Base-by-base conservation (phyloP, 2,329 filamentous ascomycete species). In the Fusarium annulatum region DNA sequence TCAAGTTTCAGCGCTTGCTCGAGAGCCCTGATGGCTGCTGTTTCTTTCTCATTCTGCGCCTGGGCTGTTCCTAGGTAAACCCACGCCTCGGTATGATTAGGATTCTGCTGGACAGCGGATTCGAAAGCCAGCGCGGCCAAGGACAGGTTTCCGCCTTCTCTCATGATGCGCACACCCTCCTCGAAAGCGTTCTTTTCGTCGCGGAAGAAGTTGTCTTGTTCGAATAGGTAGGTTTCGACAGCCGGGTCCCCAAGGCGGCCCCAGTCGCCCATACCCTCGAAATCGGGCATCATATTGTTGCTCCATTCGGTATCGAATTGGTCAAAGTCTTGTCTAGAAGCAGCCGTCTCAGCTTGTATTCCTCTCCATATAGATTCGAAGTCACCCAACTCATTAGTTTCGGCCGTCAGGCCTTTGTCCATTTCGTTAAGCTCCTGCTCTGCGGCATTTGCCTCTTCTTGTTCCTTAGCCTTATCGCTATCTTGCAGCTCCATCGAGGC, bases 21-120 rank as follows among this genome's bases (percentile, higher is more conserved):
- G 68, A 98, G 87, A 7, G 96, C 96, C 39, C 96, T 92, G 74
- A 99, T 98, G 5, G 96, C 96, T 1, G 96, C 96, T 14, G 94
- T 93, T 82, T 99, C 96, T 85, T 99, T 99, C 83, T 99, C 96
- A 82, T 99, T 99, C 82, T 99, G 96, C 26, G 96, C 96, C 84
- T 99, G 96, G 23, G 95, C 94, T 61, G 93, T 92, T 60, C 96
- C 96, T 38, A 99, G 89, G 78, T 95, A 92, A 15, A 95, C 94
- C 96, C 96, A 99, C 6, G 96, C 96, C 61, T 97, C 93, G 42
- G 96, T 91, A 81, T 98, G 96, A 61, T 92, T 87, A 1, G 94
- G 90, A 71, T 97, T 91, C 84, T 96, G 95, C 82, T 98, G 95
- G 9, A 96, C 94, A 4, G 96, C 96, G 23, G 96, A 95, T 84